These are phyloP conservation scores for Lachnellula subtilissima DNA, from an alignment of 2,329 filamentous ascomycete genomes.

Conservation along the genomic window DNA sequence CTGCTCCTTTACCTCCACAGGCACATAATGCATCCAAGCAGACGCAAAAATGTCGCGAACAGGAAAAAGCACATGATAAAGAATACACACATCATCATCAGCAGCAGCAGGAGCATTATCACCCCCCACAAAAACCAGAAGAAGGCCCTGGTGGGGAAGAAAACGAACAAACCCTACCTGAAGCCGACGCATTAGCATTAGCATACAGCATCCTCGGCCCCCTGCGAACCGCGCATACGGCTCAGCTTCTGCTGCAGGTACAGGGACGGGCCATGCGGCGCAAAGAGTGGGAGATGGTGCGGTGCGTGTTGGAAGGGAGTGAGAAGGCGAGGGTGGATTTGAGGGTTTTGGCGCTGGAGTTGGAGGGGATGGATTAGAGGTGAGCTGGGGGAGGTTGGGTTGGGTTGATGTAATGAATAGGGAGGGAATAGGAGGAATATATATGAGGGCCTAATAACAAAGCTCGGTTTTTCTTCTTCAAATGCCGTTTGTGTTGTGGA, in stretches of 20 bases:
- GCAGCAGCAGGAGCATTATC: too few species aligned
- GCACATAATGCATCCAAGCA: too few species aligned
- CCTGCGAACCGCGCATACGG: neutral
- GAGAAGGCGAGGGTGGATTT: neutral
- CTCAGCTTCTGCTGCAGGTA: neutral
- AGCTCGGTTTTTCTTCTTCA: too few species aligned
- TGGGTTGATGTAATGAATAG: neutral
- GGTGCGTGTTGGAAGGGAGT: neutral
- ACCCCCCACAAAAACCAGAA: too few species aligned
- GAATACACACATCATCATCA: too few species aligned
- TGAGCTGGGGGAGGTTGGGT: neutral
- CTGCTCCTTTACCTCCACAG: too few species aligned
- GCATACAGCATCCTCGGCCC: neutral
- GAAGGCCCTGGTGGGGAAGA: too few species aligned
- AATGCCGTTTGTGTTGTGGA: too few species aligned
- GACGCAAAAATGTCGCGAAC: too few species aligned
- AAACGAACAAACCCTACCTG: too few species aligned
- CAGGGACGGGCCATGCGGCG: neutral
- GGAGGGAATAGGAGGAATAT: neutral
- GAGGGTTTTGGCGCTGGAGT: neutral
- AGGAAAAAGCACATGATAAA: too few species aligned
- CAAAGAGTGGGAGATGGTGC: neutral
- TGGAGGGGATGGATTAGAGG: neutral
- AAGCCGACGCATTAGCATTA: neutral
- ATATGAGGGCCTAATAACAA: too few species aligned